Percentiles rank a stretch among this genome's conserved stretches.
These are phyloP conservation scores for Neopestalotiopsis sp. DNA, from an alignment of 2,329 filamentous ascomycete genomes.

Conservation along the genomic window DNA sequence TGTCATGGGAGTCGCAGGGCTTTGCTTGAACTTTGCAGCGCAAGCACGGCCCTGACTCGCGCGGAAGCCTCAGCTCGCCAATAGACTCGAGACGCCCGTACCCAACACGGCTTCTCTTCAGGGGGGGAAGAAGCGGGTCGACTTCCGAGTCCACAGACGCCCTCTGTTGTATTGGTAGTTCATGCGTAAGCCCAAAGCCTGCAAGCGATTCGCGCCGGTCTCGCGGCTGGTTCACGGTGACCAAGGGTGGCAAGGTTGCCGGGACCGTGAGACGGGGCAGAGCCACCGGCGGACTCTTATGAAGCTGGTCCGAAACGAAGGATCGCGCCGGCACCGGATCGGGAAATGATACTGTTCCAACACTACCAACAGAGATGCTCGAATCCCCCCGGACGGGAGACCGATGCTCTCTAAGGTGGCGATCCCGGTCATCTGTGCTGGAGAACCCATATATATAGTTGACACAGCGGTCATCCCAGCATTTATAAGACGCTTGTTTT, in stretches of 20 bases:
- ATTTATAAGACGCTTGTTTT: constrained; percentile 54
- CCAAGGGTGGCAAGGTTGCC: constrained; percentile 41
- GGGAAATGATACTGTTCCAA: constrained; percentile 40
- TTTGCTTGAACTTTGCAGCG: constrained; percentile 54
- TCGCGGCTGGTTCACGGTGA: constrained; percentile 37
- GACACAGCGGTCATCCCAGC: constrained; percentile 58
- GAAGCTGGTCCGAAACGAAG: constrained; percentile 38
- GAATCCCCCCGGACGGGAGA: constrained; percentile 49
- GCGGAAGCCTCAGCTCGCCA: constrained; percentile 57
- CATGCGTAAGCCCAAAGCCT: constrained; percentile 46
- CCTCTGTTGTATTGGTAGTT: constrained; percentile 41
- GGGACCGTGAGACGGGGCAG: constrained; percentile 43
- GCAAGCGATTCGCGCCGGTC: constrained; percentile 47
- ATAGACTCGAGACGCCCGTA: constrained; percentile 62
- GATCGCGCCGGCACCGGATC: constrained; percentile 37
- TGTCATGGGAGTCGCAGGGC: constrained; percentile 57
- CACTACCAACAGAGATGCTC: constrained; percentile 45
- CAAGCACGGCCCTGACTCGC: constrained; percentile 53
- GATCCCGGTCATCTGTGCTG: constrained; percentile 55
- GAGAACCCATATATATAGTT: constrained; percentile 64
- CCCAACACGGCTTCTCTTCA: constrained; percentile 58
- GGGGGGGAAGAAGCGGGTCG: constrained; percentile 58
- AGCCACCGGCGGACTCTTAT: constrained; percentile 44
- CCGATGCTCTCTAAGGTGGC: constrained; percentile 54
- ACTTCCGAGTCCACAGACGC: constrained; percentile 51